Evolutionary conservation across 2,329 filamentous ascomycete species (phyloP), one percentile per base, ranked within the genome.

Genomic region (Zymoseptoria brevis): DNA sequence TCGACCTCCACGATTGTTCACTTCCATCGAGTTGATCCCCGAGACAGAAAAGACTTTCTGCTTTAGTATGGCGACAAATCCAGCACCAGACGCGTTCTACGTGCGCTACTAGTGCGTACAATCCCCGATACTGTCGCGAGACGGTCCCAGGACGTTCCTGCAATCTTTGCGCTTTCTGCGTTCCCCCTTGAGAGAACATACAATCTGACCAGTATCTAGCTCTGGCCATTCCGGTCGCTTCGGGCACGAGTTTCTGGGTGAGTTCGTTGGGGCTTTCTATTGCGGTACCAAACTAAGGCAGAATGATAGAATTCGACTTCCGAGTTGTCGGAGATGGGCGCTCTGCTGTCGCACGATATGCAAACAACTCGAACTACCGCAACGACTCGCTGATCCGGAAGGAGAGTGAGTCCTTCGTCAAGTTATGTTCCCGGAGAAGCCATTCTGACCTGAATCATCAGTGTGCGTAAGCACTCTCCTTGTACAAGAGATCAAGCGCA

Each of bases 341-440:
- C 62, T 96, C 92, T 73, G 94, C 94, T 7, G 89, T 94, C 56
- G 91, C 93, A 30, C 87, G 94, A 76, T 99, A 99, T 77, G 94
- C 94, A 65, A 99, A 99, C 81, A 99, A 99, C 77, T 97, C 93
- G 59, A 99, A 99, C 78, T 99, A 99, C 78, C 87, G 94, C 71
- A 99, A 99, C 77, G 94, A 99, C 74, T 96, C 92, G 64, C 80
- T 99, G 68, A 99, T 99, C 72, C 88, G 94, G 66, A 99, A 99
- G 92, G 94, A 99, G 80, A 99, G 94, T 96, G 80, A 68, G 91
- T 63, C 4, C 2, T 13, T 19, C 8, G 11, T 19, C 19, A 24
- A 30, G 13, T 5, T 4, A 22, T 5, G 19, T 51, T n/a, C 11
- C 6, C 13, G 2, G 8, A 52, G 5, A 26, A 13, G 9, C 21